Evolutionary conservation across 2,329 filamentous ascomycete genomes (phyloP).

Genomic region (Diplocarpon rosae): DNA sequence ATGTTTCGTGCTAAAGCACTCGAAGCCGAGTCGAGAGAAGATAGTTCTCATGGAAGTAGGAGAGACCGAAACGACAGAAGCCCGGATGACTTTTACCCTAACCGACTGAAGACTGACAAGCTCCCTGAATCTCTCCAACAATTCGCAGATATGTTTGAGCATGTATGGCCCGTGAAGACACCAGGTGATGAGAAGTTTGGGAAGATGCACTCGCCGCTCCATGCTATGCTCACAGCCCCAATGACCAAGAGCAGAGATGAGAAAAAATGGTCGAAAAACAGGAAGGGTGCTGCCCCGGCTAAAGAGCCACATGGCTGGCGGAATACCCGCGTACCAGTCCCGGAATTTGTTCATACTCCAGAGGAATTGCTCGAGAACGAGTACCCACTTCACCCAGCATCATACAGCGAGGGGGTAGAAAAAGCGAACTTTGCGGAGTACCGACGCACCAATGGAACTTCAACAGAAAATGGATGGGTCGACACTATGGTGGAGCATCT

Average conservation of each 20-base stretch:
- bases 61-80: slow-evolving; percentile 28
- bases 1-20: slow-evolving; percentile 50
- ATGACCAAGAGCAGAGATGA: slow-evolving; percentile 59
- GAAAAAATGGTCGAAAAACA: slow-evolving; percentile 31
- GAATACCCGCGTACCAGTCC: slow-evolving; percentile 71
- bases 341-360: slow-evolving; percentile 60
- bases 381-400: slow-evolving; percentile 72
- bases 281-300: slow-evolving; percentile 45
- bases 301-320: slow-evolving; percentile 56
- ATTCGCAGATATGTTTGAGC: slow-evolving; percentile 72
- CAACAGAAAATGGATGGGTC: slow-evolving; percentile 61
- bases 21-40: background rate
- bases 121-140: slow-evolving; percentile 47
- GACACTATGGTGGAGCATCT: slow-evolving; percentile 60
- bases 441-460: slow-evolving; percentile 39
- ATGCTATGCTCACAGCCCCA: slow-evolving; percentile 70
- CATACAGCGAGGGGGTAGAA: slow-evolving; percentile 47
- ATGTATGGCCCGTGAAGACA: slow-evolving; percentile 81
- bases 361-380: slow-evolving; percentile 74
- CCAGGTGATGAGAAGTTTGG: slow-evolving; percentile 74
- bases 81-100: slow-evolving; percentile 51
- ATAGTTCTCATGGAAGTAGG: slow-evolving; percentile 1
- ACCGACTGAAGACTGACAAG: slow-evolving; percentile 37
- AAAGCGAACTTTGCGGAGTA: slow-evolving; percentile 40
- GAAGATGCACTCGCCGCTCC: slow-evolving; percentile 77